A percentile compares a stretch with the other conserved stretches of the same genome.
Conservation (phyloP, 2,329 filamentous ascomycete genomes). For the Clarireedia homoeocarpa region DNA sequence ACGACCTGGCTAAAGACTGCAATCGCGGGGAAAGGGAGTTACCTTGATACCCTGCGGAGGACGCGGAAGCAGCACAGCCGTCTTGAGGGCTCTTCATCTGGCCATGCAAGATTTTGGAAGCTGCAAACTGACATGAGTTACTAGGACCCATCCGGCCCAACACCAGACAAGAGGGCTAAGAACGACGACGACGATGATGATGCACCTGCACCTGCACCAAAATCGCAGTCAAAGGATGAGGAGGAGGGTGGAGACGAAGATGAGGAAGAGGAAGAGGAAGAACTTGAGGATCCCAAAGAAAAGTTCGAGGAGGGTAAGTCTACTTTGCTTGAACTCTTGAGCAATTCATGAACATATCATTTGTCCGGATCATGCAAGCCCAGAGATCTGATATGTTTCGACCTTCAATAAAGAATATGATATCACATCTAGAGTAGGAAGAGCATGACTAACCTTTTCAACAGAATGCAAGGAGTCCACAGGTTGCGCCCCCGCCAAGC, state of each 20-base stretch:
- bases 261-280: constrained; percentile 63
- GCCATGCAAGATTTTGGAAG: not conserved
- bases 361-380: not conserved
- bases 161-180: constrained; percentile 13
- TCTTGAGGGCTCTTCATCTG: not conserved
- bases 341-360: not conserved
- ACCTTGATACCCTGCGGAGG: not conserved
- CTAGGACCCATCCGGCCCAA: constrained; percentile 18
- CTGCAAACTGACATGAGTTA: not conserved
- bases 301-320: constrained; percentile 84
- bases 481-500: constrained; percentile 81
- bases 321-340: constrained; percentile 1
- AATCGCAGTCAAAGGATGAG: constrained; percentile 28
- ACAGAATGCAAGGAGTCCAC: constrained; percentile 84
- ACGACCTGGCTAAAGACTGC: too few species aligned
- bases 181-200: constrained; percentile 32
- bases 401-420: not conserved
- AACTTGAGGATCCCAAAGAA: constrained; percentile 79
- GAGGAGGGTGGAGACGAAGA: constrained; percentile 42
- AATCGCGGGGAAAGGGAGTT: not conserved
- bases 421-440: too few species aligned
- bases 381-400: not conserved
- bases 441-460: constrained; percentile 14
- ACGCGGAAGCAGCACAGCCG: not conserved
- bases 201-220: too few species aligned